Evolutionary conservation across 495 filamentous ascomycete genomes (phyloP).

Genomic region (Neurospora tetraspora): DNA sequence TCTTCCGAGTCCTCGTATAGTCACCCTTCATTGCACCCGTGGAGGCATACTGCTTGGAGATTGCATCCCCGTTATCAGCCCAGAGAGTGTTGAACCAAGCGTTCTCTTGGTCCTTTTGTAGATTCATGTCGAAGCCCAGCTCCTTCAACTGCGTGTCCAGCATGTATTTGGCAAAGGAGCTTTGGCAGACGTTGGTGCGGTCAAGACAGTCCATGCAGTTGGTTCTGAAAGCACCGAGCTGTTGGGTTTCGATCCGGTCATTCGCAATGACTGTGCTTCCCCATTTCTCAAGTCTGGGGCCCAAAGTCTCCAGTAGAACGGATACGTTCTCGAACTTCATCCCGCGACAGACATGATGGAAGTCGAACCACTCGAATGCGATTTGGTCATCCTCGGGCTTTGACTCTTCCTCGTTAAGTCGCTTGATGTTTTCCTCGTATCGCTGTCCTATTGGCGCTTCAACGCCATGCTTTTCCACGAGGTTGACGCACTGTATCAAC

Average conservation of each 20-base stretch:
- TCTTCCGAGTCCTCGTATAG: slow-evolving; percentile 82
- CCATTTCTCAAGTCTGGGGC: slow-evolving; percentile 48
- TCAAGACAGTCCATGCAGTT: slow-evolving; percentile 99
- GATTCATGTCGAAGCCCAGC: slow-evolving; percentile 61
- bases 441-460: slow-evolving; percentile 68
- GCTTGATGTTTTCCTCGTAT: slow-evolving; percentile 55
- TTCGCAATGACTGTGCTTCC: slow-evolving; percentile 52
- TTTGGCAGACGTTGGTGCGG: slow-evolving; percentile 87
- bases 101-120: slow-evolving; percentile 59
- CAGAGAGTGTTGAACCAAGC: slow-evolving; percentile 91
- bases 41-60: slow-evolving; percentile 69
- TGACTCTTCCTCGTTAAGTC: slow-evolving; percentile 52
- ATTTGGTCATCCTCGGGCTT: slow-evolving; percentile 40
- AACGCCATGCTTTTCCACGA: slow-evolving; percentile 77
- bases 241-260: slow-evolving; percentile 38
- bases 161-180: slow-evolving; percentile 66
- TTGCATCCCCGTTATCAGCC: slow-evolving; percentile 85
- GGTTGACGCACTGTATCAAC: slow-evolving; percentile 62
- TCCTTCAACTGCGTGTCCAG: slow-evolving; percentile 65
- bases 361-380: slow-evolving; percentile 89
- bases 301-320: slow-evolving; percentile 60
- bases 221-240: slow-evolving; percentile 70
- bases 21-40: slow-evolving; percentile 93
- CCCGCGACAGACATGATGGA: slow-evolving; percentile 78
- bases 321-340: slow-evolving; percentile 97